Evolutionary conservation across 345 rosid species (phyloP).

Genomic region (Pistacia integerrima): DNA sequence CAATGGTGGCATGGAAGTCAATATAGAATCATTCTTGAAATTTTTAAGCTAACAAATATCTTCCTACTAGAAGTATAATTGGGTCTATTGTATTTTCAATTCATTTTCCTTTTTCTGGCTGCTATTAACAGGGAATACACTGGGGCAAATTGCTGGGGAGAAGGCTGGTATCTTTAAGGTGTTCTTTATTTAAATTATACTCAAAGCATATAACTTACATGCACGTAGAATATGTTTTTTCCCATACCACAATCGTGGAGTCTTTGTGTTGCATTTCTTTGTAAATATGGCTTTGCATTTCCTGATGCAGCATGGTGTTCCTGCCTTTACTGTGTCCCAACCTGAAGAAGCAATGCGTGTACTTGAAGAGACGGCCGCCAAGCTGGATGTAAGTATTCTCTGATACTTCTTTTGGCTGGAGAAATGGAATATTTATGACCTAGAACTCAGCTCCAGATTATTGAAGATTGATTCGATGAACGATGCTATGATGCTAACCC

Average conservation of each 20-base stretch:
- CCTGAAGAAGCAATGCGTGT: constrained; percentile 95
- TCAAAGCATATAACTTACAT: constrained; percentile 21
- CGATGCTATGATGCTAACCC: constrained; percentile 11
- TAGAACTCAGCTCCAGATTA: constrained; percentile 8
- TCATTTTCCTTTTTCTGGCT: constrained; percentile 28
- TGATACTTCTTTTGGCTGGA: constrained; percentile 3
- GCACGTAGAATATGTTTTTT: constrained; percentile 6
- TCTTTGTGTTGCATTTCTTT: not conserved
- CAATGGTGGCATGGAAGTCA: constrained; percentile 1
- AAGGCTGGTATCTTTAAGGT: constrained; percentile 99
- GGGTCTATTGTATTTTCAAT: not conserved
- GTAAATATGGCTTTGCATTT: not conserved
- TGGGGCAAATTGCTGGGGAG: constrained; percentile 94
- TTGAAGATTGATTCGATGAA: constrained; percentile 1
- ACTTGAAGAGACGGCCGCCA: constrained; percentile 76
- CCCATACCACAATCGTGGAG: not conserved
- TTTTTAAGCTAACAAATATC: not conserved
- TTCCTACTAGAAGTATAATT: constrained; percentile 2
- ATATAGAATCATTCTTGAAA: not conserved
- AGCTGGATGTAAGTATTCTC: constrained; percentile 59
- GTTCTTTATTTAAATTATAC: constrained; percentile 14
- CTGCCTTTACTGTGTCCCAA: constrained; percentile 93
- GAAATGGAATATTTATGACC: constrained; percentile 4
- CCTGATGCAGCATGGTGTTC: constrained; percentile 65
- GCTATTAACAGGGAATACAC: constrained; percentile 74